Conservation (phyloP, 306 rosid genomes). For the Betula pendula region DNA sequence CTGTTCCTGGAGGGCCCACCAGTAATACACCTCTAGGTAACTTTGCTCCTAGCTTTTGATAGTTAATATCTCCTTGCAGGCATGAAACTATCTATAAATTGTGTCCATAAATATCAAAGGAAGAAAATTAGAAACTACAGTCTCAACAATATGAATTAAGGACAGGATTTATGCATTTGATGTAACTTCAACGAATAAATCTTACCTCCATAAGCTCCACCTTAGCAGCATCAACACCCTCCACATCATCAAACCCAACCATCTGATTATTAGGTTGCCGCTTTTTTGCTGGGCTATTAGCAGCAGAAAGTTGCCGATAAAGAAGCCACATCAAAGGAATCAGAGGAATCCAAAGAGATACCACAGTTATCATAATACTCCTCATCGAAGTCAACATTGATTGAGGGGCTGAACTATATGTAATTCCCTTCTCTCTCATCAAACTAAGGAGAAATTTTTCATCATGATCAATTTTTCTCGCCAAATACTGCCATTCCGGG, state of each 20-base stretch:
- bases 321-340: slow-evolving; percentile 97
- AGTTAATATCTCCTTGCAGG: slow-evolving; percentile 83
- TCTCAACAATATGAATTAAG: not conserved
- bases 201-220: slow-evolving; percentile 94
- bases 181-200: slow-evolving; percentile 15
- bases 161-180: not conserved
- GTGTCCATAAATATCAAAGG: slow-evolving; percentile 30
- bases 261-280: slow-evolving; percentile 55
- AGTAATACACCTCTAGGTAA: slow-evolving; percentile 88
- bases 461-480: slow-evolving; percentile 86
- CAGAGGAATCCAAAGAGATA: slow-evolving; percentile 90
- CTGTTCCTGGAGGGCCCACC: slow-evolving; percentile 98
- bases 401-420: slow-evolving; percentile 88
- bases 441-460: slow-evolving; percentile 78
- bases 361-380: slow-evolving; percentile 68
- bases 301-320: slow-evolving; percentile 87
- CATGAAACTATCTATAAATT: slow-evolving; percentile 78
- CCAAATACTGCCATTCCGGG: slow-evolving; percentile 74
- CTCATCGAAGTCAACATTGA: slow-evolving; percentile 72
- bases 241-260: slow-evolving; percentile 91
- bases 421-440: slow-evolving; percentile 85
- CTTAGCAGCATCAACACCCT: slow-evolving; percentile 94
- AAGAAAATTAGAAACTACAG: slow-evolving; percentile 12
- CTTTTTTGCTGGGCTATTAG: slow-evolving; percentile 87
- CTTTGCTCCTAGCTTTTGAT: slow-evolving; percentile 88